A percentile compares a stretch with the other conserved stretches of the same genome.
phyloP scores from a whole-genome alignment of 176 grass and related monocot genomes.

The Avena insularis region DNA sequence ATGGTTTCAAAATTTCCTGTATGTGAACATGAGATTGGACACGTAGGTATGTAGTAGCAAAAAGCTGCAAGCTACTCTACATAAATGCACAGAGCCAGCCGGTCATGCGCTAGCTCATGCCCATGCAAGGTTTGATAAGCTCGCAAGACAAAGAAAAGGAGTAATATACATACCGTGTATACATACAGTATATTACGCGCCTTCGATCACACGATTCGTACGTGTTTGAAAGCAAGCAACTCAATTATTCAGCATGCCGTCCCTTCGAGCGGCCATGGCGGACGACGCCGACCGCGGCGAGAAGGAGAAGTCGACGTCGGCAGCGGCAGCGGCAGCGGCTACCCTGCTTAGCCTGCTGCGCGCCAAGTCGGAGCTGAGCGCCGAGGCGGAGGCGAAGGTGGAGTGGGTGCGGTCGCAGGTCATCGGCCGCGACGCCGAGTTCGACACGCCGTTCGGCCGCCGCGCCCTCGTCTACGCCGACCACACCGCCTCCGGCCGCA shows the following conservation, averaged over 20 bases:
- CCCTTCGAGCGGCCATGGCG: slow-evolving; percentile 25
- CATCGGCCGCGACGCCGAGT: slow-evolving; percentile 54
- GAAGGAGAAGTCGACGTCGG: not conserved
- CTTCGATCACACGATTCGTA: not conserved
- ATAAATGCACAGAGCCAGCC: slow-evolving; percentile 4
- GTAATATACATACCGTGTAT: not conserved
- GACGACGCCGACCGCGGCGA: not conserved
- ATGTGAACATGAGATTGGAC: not conserved
- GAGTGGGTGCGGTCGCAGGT: slow-evolving; percentile 58
- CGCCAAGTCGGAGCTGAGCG: slow-evolving; percentile 34
- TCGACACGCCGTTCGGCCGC: slow-evolving; percentile 72
- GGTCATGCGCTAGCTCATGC: slow-evolving; percentile 7
- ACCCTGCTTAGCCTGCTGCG: slow-evolving; percentile 45
- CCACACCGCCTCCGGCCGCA: slow-evolving; percentile 77
- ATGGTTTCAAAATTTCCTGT: not conserved
- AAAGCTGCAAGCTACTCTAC: not conserved
- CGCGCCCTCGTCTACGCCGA: slow-evolving; percentile 74
- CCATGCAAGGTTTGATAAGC: slow-evolving; percentile 35
- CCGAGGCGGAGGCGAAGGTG: slow-evolving; percentile 44
- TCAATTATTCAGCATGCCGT: slow-evolving; percentile 21
- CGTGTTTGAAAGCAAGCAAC: not conserved
- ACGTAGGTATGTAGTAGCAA: not conserved
- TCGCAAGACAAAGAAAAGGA: not conserved
- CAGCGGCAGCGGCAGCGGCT: not conserved
- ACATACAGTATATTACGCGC: not conserved